Base-by-base conservation (phyloP, 805 yeast genomes). In the Ogataea trehaloabstinens region DNA sequence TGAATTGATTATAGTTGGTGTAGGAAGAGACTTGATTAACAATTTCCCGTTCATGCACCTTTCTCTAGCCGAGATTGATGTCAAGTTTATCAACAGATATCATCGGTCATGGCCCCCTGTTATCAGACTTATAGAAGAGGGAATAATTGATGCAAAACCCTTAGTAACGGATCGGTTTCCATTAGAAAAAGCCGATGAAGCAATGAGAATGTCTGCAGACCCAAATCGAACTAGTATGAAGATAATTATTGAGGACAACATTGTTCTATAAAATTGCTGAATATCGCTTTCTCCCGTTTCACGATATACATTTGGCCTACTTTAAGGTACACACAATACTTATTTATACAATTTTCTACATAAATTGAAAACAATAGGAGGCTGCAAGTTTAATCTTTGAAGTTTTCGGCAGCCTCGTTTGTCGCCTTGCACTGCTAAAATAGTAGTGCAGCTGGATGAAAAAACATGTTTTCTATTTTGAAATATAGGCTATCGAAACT, bases 61-160 rank as follows among this genome's bases (percentile, higher is more conserved):
- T 29, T 68, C 76, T 12, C 67, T 72, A 38, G 74, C 74, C 46
- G 81, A 75, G 50, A 68, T 73, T 49, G 72, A 70, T 37, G 61
- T 75, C 45, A 68, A 64, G 52, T 72, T 71, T 44, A 70, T 73
- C 55, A 74, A 73, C 63, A 65, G 81, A 46, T 75, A 75, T 56
- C 68, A 72, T 42, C 73, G 72, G 51, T 66, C 78, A n/a, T 76
- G 79, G 78, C 80, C 80, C n/a, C 63, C 74, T 13, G 74, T 68
- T 12, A 74, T 75, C 45, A 67, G 71, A 22, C 56, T 75, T 43
- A 60, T 75, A 38, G 57, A 66, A 31, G 67, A 65, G 37, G 70
- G 71, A 13, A 61, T 66, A n/a, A 56, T 72, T 34, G 60, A 71
- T 35, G 71, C 72, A 22, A 67, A 67, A 45, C 45, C 58, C 11